These are phyloP conservation scores for Heliocybe sulcata DNA, from an alignment of 1,284 basidiomycete species.

Conservation along the genomic window DNA sequence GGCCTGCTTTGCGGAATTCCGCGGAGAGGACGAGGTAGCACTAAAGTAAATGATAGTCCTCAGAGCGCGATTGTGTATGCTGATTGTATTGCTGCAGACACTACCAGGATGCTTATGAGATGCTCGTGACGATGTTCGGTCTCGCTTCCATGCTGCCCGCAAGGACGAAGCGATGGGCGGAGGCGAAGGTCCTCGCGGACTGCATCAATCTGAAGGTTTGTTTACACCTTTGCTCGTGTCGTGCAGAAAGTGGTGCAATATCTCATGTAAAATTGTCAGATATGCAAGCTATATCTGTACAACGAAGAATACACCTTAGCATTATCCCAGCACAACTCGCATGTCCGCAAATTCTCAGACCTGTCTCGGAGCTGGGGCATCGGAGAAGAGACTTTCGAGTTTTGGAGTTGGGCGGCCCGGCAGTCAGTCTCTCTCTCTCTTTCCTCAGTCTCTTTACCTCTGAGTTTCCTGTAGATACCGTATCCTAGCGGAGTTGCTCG, in stretches of 20 bases:
- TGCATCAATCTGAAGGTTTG: slow-evolving; percentile 86
- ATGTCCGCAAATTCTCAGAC: slow-evolving; percentile 82
- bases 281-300: slow-evolving; percentile 86
- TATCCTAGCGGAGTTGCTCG: slow-evolving; percentile 81
- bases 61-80: not conserved
- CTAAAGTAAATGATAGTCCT: slow-evolving; percentile 50
- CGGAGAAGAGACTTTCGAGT: slow-evolving; percentile 95
- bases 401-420: slow-evolving; percentile 93
- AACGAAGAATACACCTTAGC: slow-evolving; percentile 76
- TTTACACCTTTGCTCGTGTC: no score
- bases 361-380: slow-evolving; percentile 93
- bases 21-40: slow-evolving; percentile 85
- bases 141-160: slow-evolving; percentile 83
- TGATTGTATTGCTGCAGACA: slow-evolving; percentile 43
- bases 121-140: slow-evolving; percentile 79
- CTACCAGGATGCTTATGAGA: slow-evolving; percentile 86
- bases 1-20: slow-evolving; percentile 91
- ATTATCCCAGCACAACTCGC: slow-evolving; percentile 74
- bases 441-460: slow-evolving; percentile 22
- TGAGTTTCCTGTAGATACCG: slow-evolving; percentile 52
- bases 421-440: slow-evolving; percentile 53
- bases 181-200: slow-evolving; percentile 94
- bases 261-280: slow-evolving; percentile 32
- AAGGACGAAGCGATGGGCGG: slow-evolving; percentile 95
- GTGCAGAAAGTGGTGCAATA: slow-evolving; percentile 21